Conservation (phyloP, 1,284 basidiomycete species). For the Fomitopsis palustris region DNA sequence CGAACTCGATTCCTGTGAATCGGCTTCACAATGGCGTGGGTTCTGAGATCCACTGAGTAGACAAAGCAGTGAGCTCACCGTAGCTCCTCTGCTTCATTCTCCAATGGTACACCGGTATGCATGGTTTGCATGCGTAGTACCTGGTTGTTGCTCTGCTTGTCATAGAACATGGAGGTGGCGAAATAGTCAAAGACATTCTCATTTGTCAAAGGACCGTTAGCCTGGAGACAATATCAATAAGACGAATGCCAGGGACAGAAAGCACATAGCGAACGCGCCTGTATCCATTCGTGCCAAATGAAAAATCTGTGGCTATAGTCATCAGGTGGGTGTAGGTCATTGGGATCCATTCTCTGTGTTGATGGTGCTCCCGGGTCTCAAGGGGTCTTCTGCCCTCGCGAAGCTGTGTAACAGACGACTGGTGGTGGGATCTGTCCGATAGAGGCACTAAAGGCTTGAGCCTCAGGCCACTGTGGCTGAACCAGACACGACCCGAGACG, state of each 20-base stretch:
- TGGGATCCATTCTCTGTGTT: constrained; percentile 50
- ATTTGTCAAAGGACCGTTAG: constrained; percentile 68
- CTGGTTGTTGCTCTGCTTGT: constrained; percentile 87
- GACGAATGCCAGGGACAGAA: not conserved
- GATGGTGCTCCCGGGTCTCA: too few relatives aligned
- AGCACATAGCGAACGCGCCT: constrained; percentile 36
- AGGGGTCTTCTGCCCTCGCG: too few relatives aligned
- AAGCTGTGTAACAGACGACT: too few relatives aligned
- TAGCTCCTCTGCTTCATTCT: constrained; percentile 77
- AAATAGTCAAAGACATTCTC: constrained; percentile 87
- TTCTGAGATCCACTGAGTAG: constrained; percentile 6
- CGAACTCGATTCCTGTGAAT: constrained; percentile 82
- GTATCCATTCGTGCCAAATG: constrained; percentile 86
- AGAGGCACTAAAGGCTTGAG: too few relatives aligned
- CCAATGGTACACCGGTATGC: constrained; percentile 64
- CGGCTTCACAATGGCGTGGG: constrained; percentile 43
- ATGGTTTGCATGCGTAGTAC: constrained; percentile 87
- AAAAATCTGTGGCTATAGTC: constrained; percentile 79
- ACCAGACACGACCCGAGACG: too few relatives aligned
- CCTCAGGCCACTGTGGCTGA: too few relatives aligned
- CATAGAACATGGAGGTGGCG: constrained; percentile 83
- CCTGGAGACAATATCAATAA: constrained; percentile 43
- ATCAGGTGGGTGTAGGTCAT: constrained; percentile 72
- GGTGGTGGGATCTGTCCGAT: too few relatives aligned
- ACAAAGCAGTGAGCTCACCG: constrained; percentile 44